Evolutionary conservation across 257 asterid species (phyloP).

Genomic region (Mitragyna speciosa): DNA sequence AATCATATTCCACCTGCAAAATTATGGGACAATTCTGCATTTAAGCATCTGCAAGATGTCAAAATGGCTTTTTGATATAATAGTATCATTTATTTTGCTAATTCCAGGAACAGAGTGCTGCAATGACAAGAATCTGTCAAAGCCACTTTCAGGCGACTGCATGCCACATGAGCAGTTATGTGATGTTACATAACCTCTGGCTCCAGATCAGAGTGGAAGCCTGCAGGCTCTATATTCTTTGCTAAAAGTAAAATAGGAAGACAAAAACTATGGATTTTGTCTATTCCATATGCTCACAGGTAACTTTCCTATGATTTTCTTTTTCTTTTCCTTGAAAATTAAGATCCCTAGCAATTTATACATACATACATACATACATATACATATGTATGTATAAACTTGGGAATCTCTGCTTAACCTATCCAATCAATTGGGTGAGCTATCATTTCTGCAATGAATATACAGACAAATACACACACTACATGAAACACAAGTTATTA

Average conservation of each 20-base stretch:
- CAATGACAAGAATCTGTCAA: neutral
- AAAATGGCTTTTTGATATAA: neutral
- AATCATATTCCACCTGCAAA: neutral
- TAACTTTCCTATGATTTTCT: neutral
- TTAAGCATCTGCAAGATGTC: neutral
- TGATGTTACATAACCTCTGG: neutral
- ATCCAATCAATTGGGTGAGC: neutral
- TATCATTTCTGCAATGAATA: neutral
- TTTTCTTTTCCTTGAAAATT: neutral
- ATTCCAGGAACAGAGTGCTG: neutral
- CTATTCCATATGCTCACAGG: neutral
- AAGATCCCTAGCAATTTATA: neutral
- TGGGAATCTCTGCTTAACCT: too few species aligned
- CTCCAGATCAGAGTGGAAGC: neutral
- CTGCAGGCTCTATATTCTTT: neutral
- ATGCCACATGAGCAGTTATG: neutral
- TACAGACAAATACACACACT: neutral
- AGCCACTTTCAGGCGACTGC: neutral
- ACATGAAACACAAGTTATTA: neutral
- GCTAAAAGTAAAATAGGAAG: neutral
- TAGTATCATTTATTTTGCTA: neutral
- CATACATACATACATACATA: too few species aligned
- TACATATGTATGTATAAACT: too few species aligned
- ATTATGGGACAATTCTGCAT: neutral
- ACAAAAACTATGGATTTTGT: neutral